Base-by-base conservation (phyloP, 257 asterid species). In the Nicotiana sylvestris region DNA sequence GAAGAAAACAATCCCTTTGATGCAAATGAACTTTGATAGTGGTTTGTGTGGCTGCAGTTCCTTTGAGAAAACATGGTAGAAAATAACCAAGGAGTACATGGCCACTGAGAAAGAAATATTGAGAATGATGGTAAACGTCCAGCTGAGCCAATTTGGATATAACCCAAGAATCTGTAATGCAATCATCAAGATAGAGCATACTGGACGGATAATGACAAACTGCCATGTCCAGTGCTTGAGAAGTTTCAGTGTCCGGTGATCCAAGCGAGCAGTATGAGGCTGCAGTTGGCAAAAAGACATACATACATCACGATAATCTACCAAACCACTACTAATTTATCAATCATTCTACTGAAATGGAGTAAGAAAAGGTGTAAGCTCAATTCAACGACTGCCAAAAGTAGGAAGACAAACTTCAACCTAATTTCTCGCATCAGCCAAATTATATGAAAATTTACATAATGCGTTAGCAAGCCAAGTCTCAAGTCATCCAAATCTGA, bases 151-250 rank as follows among this genome's bases (percentile, higher is more conserved):
- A 83, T 87, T 90, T 5, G 99, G 97, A 81, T 93, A 96, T 30
- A 92, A 33, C 83, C 95, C 97, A 37, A 92, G 86, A 76, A 91
- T 78, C 82, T 93, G 97, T 78, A 96, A 78, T 4, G 88, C 10
- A 82, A 90, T 86, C 93, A 91, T 92, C 91, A 92, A 91, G 83
- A 92, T 77, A 82, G 99, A 90, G 83, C 97, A 94, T 32, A 90
- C 32, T 11, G 99, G 99, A 53, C 98, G 98, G 87, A 93, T 83
- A 66, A 90, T 72, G 57, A 96, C 97, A 85, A 96, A 96, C 81
- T 94, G 99, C 99, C 96, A 94, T 2, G 97, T 94, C 97, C 96
- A 94, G 74, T 91, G 72, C 85, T 94, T 92, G 46, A 96, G 89
- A 82, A 88, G 93, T 70, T 80, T 88, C 87, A 94, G 65, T 4